These are phyloP conservation scores for Quillaja saponaria DNA, from an alignment of 306 rosid genomes.

Conservation along the genomic window DNA sequence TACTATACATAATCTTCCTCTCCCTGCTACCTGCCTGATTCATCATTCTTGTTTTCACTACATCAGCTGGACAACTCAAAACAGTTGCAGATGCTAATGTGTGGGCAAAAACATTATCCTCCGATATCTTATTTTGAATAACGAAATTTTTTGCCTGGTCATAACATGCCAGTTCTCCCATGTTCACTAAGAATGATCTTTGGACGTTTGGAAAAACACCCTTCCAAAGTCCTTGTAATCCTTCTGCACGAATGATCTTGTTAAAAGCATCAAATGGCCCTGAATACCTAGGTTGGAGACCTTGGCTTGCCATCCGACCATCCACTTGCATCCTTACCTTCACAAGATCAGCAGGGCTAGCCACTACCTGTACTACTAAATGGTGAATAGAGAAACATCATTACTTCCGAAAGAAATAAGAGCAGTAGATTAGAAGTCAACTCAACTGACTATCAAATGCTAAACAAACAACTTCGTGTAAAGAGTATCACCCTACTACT, in stretches of 20 bases:
- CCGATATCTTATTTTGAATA: conserved; percentile 52
- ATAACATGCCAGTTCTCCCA: conserved; percentile 89
- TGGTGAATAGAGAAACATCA: conserved; percentile 29
- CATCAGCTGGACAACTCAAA: conserved; percentile 92
- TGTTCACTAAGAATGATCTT: conserved; percentile 88
- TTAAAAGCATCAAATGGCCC: conserved; percentile 73
- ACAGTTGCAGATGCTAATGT: conserved; percentile 74
- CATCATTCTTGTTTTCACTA: conserved; percentile 93
- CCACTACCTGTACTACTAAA: conserved; percentile 65
- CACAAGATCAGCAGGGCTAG: conserved; percentile 94
- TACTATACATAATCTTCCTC: conserved; percentile 50
- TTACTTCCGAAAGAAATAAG: conserved; percentile 23
- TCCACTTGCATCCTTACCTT: conserved; percentile 97
- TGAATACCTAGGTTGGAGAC: conserved; percentile 64
- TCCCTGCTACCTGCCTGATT: conserved; percentile 53
- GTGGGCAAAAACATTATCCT: conserved; percentile 71
- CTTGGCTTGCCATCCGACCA: conserved; percentile 59
- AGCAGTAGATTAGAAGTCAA: background rate
- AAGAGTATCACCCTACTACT: too few relatives aligned
- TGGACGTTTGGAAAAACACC: conserved; percentile 84
- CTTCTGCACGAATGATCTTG: conserved; percentile 66
- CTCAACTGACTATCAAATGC: too few relatives aligned
- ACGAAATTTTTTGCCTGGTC: conserved; percentile 79
- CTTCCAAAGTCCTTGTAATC: conserved; percentile 75
- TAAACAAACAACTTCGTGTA: too few relatives aligned